Percentiles rank a stretch among this genome's conserved stretches.
These are phyloP conservation scores for Trapa bicornis DNA, from an alignment of 345 rosid species.

Conservation along the genomic window DNA sequence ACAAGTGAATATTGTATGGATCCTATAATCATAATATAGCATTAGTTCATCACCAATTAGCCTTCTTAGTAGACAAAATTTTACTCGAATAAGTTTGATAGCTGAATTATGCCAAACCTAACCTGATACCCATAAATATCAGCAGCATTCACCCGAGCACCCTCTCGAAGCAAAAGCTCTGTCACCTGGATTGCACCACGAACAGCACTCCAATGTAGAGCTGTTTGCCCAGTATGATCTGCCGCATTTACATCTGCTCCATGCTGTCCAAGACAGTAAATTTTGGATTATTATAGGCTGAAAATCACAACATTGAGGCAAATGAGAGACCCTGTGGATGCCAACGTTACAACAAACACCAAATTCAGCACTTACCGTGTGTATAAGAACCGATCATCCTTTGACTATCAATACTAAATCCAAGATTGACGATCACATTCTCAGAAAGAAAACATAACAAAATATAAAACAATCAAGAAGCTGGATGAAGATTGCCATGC, in stretches of 20 bases:
- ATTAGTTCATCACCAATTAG: neutral
- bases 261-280: constrained; percentile 33
- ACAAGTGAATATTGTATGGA: neutral
- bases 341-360: neutral
- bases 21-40: neutral
- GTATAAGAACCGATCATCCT: neutral
- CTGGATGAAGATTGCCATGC: neutral
- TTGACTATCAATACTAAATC: neutral
- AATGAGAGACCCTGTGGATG: neutral
- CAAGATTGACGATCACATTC: neutral
- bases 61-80: neutral
- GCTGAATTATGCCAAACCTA: constrained; percentile 7
- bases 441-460: neutral
- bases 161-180: constrained; percentile 78
- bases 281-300: neutral
- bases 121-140: constrained; percentile 98
- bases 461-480: neutral
- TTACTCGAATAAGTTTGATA: neutral
- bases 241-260: constrained; percentile 82
- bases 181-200: constrained; percentile 86
- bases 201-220: constrained; percentile 98
- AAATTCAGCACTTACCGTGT: neutral
- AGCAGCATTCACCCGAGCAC: constrained; percentile 56
- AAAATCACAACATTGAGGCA: neutral
- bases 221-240: constrained; percentile 92